phyloP scores from a whole-genome alignment of 2,329 filamentous ascomycete species.

The Fusarium austroafricanum region DNA sequence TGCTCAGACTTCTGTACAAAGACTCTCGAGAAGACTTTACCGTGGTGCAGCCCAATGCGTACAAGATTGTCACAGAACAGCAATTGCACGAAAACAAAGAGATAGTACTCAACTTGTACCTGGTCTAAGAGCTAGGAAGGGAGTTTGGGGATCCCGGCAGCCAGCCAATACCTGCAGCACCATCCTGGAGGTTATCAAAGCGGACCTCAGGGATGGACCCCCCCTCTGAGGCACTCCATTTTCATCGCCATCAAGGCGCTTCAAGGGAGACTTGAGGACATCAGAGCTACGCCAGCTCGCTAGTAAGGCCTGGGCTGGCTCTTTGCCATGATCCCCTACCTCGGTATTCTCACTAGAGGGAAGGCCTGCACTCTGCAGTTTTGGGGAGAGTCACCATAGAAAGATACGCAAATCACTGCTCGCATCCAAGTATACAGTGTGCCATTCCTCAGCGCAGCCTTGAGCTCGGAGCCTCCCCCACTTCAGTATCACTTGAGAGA shows the following conservation, averaged over 20 bases:
- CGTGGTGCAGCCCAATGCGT: background rate
- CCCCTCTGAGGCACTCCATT: slow-evolving; percentile 30
- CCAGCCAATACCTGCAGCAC: slow-evolving; percentile 13
- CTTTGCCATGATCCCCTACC: background rate
- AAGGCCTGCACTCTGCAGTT: background rate
- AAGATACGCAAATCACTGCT: slow-evolving; percentile 27
- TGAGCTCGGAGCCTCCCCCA: slow-evolving; percentile 41
- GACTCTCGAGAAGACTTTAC: background rate
- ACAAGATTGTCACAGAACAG: background rate
- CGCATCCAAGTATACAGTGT: slow-evolving; percentile 42
- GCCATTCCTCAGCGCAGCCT: slow-evolving; percentile 40
- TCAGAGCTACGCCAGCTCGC: slow-evolving; percentile 2
- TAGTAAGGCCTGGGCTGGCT: slow-evolving; percentile 7
- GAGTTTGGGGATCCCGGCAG: slow-evolving; percentile 11
- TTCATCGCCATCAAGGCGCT: slow-evolving; percentile 20
- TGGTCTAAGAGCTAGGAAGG: slow-evolving; percentile 13
- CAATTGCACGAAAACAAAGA: background rate
- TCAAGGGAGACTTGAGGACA: slow-evolving; percentile 19
- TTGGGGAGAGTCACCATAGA: background rate
- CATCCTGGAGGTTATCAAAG: slow-evolving; percentile 31
- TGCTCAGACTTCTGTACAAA: background rate
- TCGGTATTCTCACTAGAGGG: background rate
- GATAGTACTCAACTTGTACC: slow-evolving; percentile 17
- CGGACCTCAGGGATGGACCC: slow-evolving; percentile 29
- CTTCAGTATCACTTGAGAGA: slow-evolving; percentile 22